Evolutionary conservation across 805 yeast species (phyloP), one percentile per base, ranked within the genome.

Genomic region (Dipodascus geniculatus): DNA sequence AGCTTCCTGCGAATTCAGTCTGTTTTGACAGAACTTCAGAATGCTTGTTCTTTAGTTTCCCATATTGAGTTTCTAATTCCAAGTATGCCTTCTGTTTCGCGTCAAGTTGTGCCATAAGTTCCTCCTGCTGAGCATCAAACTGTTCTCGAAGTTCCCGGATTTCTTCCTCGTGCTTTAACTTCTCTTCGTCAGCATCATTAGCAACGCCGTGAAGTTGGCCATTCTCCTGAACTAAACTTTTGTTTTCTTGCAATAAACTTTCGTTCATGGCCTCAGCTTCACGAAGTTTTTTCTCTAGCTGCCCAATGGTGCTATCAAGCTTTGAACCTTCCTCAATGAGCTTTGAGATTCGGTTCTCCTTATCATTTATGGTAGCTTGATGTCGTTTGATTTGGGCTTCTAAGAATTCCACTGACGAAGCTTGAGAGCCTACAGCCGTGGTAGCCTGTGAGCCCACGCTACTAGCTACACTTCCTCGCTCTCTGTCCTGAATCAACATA

Each of bases 281-380:
- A 2, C 42, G 54, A 14, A 60, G 55, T 50, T 59, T 61, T 14
- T 55, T 54, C 50, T 65, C 60, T n/a, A 66, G 59, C 17, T 59
- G 56, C 47, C 60, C 61, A n/a, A 66, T 55, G 19, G 58, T 58
- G 33, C 55, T 57, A 56, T 80, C 83, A 76, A 77, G 72, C 56
- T 76, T 71, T 22, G 75, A 68, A 47, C 78, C 75, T 59, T 77
- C 81, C 31, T 70, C 72, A 23, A 75, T 60, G 9, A 78, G 63
- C 42, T 73, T 57, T 54, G 71, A 70, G 31, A 77, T 66, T 56
- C 77, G 80, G 50, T 74, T 68, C 49, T 75, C 75, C 50, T 58
- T 53, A 20, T 60, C 65, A 16, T 23, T 22, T 4, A 47, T 22
- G n/a, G 24, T 23, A 9, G 24, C 49, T 22, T 47, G 31, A 22